A percentile compares a stretch with the other conserved stretches of the same genome.
Evolutionary conservation across 2,329 filamentous ascomycete genomes (phyloP).

Genomic region (Phialemoniopsis sp.): DNA sequence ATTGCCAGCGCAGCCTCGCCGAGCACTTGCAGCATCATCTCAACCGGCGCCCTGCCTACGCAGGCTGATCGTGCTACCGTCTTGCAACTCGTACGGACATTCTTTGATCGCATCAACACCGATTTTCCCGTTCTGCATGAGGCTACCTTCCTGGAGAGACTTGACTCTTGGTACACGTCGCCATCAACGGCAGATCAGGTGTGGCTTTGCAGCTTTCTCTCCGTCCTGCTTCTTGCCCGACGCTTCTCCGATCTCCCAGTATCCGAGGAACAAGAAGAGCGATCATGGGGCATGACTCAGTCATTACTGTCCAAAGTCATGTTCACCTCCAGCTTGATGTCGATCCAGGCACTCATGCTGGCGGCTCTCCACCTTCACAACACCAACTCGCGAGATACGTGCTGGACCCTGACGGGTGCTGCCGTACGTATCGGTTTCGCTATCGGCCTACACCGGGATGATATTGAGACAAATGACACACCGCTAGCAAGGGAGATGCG

Average conservation of each 20-base stretch:
- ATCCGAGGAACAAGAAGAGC: slow-evolving; percentile 28
- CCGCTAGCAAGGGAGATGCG: slow-evolving; percentile 23
- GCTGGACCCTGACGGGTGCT: slow-evolving; percentile 37
- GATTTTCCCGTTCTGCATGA: slow-evolving; percentile 38
- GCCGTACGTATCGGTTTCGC: slow-evolving; percentile 36
- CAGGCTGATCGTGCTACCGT: no score
- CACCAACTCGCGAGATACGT: slow-evolving; percentile 32
- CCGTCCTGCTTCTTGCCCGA: slow-evolving; percentile 31
- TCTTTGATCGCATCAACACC: slow-evolving; percentile 34
- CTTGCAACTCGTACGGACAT: slow-evolving; percentile 29
- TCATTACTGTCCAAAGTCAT: slow-evolving; percentile 32
- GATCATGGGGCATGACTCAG: slow-evolving; percentile 35
- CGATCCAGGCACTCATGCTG: slow-evolving; percentile 35
- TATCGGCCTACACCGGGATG: slow-evolving; percentile 37
- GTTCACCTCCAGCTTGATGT: slow-evolving; percentile 33
- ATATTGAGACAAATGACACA: slow-evolving; percentile 23
- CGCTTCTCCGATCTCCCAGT: slow-evolving; percentile 24
- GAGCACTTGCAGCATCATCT: no score
- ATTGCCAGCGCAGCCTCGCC: no score
- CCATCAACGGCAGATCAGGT: slow-evolving; percentile 25
- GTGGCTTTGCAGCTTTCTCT: slow-evolving; percentile 35
- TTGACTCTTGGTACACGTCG: slow-evolving; percentile 25
- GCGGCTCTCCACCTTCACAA: slow-evolving; percentile 38
- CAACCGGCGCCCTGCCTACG: no score
- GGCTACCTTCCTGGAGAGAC: slow-evolving; percentile 32